Percentiles rank a stretch among this genome's conserved stretches.
Evolutionary conservation across 192 early-diverging fungal species (phyloP).

Genomic region (Dispira parvispora): DNA sequence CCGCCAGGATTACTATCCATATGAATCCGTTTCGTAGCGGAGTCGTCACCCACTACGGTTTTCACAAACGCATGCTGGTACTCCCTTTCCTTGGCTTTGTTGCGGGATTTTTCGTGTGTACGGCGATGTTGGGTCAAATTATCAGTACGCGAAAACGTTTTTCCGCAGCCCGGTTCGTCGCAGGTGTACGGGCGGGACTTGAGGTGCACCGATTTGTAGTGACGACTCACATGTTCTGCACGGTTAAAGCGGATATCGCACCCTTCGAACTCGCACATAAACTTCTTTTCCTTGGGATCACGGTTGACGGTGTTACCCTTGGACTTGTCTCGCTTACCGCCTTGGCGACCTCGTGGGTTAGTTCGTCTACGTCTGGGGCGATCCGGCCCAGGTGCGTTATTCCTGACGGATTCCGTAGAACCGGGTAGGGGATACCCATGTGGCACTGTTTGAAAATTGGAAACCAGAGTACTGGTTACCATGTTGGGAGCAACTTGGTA

Average conservation of each 20-base stretch:
- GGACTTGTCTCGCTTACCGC: neutral
- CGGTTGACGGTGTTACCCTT: neutral
- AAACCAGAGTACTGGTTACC: too few relatives aligned
- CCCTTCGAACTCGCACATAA: neutral
- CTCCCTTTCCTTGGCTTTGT: neutral
- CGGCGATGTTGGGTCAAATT: conserved; percentile 43
- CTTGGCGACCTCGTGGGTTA: too few relatives aligned
- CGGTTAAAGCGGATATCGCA: conserved; percentile 5
- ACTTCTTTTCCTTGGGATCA: conserved; percentile 5
- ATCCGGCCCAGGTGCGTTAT: too few relatives aligned
- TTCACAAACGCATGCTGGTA: neutral
- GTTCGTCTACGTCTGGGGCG: too few relatives aligned
- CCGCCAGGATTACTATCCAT: neutral
- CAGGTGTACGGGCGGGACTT: conserved; percentile 47
- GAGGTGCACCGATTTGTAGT: conserved; percentile 24
- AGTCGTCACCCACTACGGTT: neutral
- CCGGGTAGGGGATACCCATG: too few relatives aligned
- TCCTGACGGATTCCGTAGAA: too few relatives aligned
- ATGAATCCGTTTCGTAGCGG: neutral
- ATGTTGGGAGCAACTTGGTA: too few relatives aligned
- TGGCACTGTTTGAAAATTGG: too few relatives aligned
- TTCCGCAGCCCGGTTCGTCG: conserved; percentile 29
- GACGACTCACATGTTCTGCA: conserved; percentile 9
- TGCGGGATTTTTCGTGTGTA: conserved; percentile 25
- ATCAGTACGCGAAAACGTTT: conserved; percentile 43